Base-by-base conservation (phyloP, 352 stramenopile genomes). In the Pseudoperonospora humuli region DNA sequence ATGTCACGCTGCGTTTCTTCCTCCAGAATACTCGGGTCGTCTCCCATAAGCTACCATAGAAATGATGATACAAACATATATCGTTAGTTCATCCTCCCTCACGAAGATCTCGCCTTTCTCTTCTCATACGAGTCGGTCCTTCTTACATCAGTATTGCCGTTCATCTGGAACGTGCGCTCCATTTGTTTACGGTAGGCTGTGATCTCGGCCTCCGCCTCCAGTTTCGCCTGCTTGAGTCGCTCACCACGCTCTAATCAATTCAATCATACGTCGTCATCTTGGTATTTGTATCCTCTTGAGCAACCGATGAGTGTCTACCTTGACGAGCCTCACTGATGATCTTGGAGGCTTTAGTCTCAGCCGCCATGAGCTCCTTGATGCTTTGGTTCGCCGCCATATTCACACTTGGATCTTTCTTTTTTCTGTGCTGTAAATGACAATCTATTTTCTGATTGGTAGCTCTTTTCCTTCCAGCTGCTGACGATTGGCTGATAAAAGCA, bases 361-460 rank as follows among this genome's bases (percentile, higher is more conserved):
- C 83, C 37, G 80, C 76, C 70, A 92, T 89, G 26, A 94, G 74
- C 75, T 94, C 83, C 64, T 94, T 88, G 51, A 90, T 93, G 57
- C 80, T 89, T 57, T 89, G 72, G 60, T 93, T 88, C 52, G 71
- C 71, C 32, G 80, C 75, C 80, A 93, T 93, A 2, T 51, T 62
- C 13, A n/a, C 8, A 17, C 10, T 19, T 28, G 31, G 18, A 50
- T 43, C 31, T 50, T 50, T 60, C 44, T 57, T 54, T 60, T n/a
- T 10, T 33, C 3, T 3, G 11, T 44, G 44, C 14, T 33, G 29
- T 15, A 51, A 50, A 58, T 54, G 19, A 25, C 34, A 15, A 34
- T n/a, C 15, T 3, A 20, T 50, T n/a, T n/a, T n/a, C n/a, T n/a
- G n/a, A n/a, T n/a, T n/a, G n/a, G n/a, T n/a, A n/a, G n/a, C n/a